These are phyloP conservation scores for Psophocarpus tetragonolobus DNA, from an alignment of 306 rosid species.

Conservation along the genomic window DNA sequence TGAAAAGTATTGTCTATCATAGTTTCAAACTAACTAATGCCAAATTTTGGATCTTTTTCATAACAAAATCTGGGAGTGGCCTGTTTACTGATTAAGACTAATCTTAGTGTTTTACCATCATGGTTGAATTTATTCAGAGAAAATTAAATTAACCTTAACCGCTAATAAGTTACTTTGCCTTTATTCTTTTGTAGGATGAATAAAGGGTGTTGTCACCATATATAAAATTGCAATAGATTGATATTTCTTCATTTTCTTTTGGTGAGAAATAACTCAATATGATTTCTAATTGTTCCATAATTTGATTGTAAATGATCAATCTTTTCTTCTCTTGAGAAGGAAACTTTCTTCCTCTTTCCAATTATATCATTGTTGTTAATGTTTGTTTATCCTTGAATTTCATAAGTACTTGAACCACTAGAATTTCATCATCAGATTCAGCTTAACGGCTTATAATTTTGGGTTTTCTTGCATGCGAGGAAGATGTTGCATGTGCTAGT, in stretches of 20 bases:
- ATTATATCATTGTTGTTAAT: not conserved
- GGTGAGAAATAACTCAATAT: not conserved
- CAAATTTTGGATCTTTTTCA: not conserved
- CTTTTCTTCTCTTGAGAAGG: conserved; percentile 8
- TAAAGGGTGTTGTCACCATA: conserved; percentile 35
- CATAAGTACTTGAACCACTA: conserved; percentile 52
- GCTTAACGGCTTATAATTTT: not conserved
- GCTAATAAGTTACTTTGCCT: not conserved
- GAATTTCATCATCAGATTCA: conserved; percentile 26
- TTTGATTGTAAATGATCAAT: conserved; percentile 26
- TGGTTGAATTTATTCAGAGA: not conserved
- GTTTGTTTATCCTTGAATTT: conserved; percentile 38
- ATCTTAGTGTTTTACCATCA: not conserved
- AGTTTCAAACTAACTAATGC: not conserved
- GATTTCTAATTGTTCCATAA: conserved; percentile 36
- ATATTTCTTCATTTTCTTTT: conserved; percentile 44
- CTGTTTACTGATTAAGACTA: not conserved
- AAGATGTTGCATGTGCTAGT: not conserved
- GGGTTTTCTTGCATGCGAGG: not conserved
- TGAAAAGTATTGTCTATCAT: not conserved
- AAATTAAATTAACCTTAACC: not conserved
- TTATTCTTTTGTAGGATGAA: not conserved
- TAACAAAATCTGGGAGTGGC: not conserved
- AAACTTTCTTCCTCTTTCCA: not conserved
- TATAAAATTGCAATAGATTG: conserved; percentile 52